Conservation (phyloP, 139 green algal genomes). For the Chlorella sorokiniana region DNA sequence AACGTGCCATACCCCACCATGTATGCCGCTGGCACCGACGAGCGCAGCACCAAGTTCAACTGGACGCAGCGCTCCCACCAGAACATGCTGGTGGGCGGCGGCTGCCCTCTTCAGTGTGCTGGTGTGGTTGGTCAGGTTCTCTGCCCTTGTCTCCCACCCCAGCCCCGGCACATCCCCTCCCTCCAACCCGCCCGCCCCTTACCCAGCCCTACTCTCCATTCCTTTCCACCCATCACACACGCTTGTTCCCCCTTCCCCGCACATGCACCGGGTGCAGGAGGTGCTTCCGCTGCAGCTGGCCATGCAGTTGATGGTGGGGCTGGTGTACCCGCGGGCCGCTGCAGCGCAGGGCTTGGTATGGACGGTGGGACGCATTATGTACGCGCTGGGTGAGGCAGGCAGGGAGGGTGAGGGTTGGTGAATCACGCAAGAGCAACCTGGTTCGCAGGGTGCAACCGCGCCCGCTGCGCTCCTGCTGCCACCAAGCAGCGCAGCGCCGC, state of each 20-base stretch:
- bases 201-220: no score
- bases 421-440: no score
- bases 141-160: no score
- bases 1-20: slow-evolving; percentile 1
- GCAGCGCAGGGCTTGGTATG: slow-evolving; percentile 30
- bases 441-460: no score
- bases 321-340: slow-evolving; percentile 33
- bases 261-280: slow-evolving; percentile 14
- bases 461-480: neutral
- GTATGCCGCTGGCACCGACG: slow-evolving; percentile 17
- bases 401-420: no score
- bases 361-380: neutral
- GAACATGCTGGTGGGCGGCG: slow-evolving; percentile 28
- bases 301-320: slow-evolving; percentile 24
- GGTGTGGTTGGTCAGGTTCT: no score
- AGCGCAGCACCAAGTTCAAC: slow-evolving; percentile 33
- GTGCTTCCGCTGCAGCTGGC: slow-evolving; percentile 11
- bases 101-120: neutral
- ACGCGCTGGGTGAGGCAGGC: neutral
- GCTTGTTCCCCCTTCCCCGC: no score
- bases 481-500: no score
- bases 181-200: no score
- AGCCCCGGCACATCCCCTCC: no score
- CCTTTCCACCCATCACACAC: no score
- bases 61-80: slow-evolving; percentile 44